A percentile compares a stretch with the other conserved stretches of the same genome.
Evolutionary conservation across 306 rosid species (phyloP).

Genomic region (Cucumis cinereus): DNA sequence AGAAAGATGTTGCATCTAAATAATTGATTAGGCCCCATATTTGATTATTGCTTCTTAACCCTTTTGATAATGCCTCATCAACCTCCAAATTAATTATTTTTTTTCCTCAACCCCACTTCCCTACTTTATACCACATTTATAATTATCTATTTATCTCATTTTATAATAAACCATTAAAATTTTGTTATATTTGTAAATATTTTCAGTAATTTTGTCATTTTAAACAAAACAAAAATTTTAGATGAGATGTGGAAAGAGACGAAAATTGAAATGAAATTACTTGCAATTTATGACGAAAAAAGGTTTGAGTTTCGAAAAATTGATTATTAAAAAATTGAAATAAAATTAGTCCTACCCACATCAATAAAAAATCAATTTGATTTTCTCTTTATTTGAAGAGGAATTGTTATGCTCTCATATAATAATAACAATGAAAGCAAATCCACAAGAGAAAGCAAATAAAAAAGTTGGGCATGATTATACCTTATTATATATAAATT

Average conservation of each 20-base stretch:
- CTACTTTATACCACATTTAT: not conserved
- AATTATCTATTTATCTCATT: not conserved
- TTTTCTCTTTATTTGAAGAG: not conserved
- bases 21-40: slow-evolving; percentile 46
- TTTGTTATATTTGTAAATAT: no score
- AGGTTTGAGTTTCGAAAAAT: no score
- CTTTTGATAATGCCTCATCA: slow-evolving; percentile 54
- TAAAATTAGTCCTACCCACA: not conserved
- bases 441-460: not conserved
- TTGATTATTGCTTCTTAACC: slow-evolving; percentile 51
- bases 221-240: no score
- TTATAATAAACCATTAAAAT: no score
- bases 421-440: not conserved
- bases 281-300: no score
- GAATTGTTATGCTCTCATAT: not conserved
- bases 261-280: no score
- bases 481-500: not conserved
- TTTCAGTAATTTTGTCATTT: no score
- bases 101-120: not conserved
- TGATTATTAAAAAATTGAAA: no score
- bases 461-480: not conserved
- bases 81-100: slow-evolving; percentile 23
- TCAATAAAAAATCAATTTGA: not conserved
- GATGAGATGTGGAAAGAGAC: no score
- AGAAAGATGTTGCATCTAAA: slow-evolving; percentile 43